Evolutionary conservation across 768 basidiomycete genomes (phyloP), one percentile per base, ranked within the genome.

Genomic region (Trichaptum fuscoviolaceum): DNA sequence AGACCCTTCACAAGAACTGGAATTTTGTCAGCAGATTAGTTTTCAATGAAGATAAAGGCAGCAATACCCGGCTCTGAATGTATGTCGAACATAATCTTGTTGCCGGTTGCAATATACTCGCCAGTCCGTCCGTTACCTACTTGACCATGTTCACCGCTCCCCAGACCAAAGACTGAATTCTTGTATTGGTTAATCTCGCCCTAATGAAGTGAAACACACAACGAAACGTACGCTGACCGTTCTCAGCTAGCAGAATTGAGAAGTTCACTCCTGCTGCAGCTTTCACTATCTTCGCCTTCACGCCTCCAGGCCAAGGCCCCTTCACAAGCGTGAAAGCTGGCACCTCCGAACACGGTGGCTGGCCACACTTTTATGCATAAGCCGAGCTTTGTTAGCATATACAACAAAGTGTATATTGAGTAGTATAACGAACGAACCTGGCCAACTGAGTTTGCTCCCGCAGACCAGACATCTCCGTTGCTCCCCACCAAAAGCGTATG

Each of bases 121-220:
- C 96, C 94, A 0, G 94, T 96, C 69, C 87, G 87, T 20, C 96
- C 96, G 74, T 93, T 96, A 0, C 95, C 96, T 0, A 98, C 81
- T 70, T 97, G 96, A 0, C 96, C 96, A 67, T 93, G 88, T 76
- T 97, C 95, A 23, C 88, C 93, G 63, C 92, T 95, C 35, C 96
- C 96, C 69, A 95, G 90, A 1, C 93, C 84, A 72, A 90, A 98
- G 1, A 96, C 93, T 91, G 70, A 62, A 63, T 25, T 27, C 35
- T 61, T 26, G 7, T 7, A 24, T 20, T 60, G 23, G 58, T 60
- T 60, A 60, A 60, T 60, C 35, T 24, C 30, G 23, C 59, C 26
- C 30, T 10, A 18, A 65, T 63, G 63, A 35, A 35, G 5, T 27
- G 0, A 35, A 10, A 30, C 35, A 17, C n/a, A n/a, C n/a, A n/a